Evolutionary conservation across 2,329 filamentous ascomycete genomes (phyloP).

Genomic region (Colletotrichum falcatum): DNA sequence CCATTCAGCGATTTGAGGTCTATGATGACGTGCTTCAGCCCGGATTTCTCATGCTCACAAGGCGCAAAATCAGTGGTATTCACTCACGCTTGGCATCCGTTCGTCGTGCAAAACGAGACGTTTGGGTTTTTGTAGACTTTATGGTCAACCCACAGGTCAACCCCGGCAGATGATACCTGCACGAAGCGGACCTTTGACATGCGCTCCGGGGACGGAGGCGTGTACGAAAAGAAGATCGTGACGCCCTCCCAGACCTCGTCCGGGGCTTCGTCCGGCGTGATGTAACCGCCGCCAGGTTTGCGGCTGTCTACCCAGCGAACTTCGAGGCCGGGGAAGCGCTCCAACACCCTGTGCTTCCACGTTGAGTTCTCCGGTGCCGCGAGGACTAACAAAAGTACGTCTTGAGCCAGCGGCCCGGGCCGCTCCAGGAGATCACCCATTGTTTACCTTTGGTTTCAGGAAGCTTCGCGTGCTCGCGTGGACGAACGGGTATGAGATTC

Average conservation of each 20-base stretch:
- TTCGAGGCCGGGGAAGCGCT: conserved; percentile 53
- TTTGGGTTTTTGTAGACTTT: conserved; percentile 50
- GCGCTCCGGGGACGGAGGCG: conserved; percentile 48
- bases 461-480: no score
- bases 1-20: conserved; percentile 57
- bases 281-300: conserved; percentile 39
- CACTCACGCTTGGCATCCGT: conserved; percentile 57
- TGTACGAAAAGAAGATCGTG: conserved; percentile 53
- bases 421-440: conserved; percentile 24
- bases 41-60: neutral
- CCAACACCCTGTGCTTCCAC: conserved; percentile 52
- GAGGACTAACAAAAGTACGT: conserved; percentile 56
- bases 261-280: conserved; percentile 45
- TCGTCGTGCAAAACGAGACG: conserved; percentile 55
- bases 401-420: conserved; percentile 47
- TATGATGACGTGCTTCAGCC: conserved; percentile 23
- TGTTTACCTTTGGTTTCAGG: no score
- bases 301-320: conserved; percentile 50
- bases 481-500: no score
- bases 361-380: conserved; percentile 47
- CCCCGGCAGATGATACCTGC: conserved; percentile 59
- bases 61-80: rapidly evolving
- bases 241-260: conserved; percentile 53
- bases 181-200: conserved; percentile 56
- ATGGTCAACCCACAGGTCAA: conserved; percentile 55